Evolutionary conservation across 345 rosid genomes (phyloP), one percentile per base, ranked within the genome.

Genomic region (Acer saccharum): DNA sequence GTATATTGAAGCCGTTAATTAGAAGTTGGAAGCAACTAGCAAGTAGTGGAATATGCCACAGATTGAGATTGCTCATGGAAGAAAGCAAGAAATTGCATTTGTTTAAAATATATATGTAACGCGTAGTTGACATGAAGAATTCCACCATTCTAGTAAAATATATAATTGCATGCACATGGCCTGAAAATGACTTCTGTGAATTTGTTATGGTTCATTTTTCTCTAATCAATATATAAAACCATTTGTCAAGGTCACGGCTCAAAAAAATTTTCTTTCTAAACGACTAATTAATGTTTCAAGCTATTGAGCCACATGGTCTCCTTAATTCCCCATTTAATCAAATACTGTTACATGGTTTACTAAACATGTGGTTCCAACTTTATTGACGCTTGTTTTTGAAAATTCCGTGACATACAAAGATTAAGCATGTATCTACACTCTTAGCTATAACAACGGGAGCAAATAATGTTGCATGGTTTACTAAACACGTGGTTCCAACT

Each of bases 331-430:
- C 76, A n/a, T 73, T 25, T 41, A 41, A 39, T 73, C 21, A 39
- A 32, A 21, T 4, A 73, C 35, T 43, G 3, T 4, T 70, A 7
- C 41, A 16, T 35, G 39, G 9, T 70, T 48, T 16, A 27, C 41
- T 66, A 1, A 18, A 5, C 73, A 43, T 73, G 73, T 72, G 58
- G 68, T 73, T 58, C 41, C 8, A 62, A 44, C 74, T 74, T 79
- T 27, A 55, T 52, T 70, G 32, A 60, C 13, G 12, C 6, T 43
- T 43, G 2, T 43, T 43, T 43, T 43, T 43, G 0, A 43, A 43
- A 43, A 32, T 2, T 32, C 6, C 5, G 39, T 32, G 6, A 32
- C 6, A 32, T 32, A 0, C 4, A 0, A 6, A 32, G 39, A 32
- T 32, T 29, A 29, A 29, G 2, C 29, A 29, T 29, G 2, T 29